Evolutionary conservation across 2,329 filamentous ascomycete species (phyloP), one percentile per base, ranked within the genome.

Genomic region (Geosmithia morbida): DNA sequence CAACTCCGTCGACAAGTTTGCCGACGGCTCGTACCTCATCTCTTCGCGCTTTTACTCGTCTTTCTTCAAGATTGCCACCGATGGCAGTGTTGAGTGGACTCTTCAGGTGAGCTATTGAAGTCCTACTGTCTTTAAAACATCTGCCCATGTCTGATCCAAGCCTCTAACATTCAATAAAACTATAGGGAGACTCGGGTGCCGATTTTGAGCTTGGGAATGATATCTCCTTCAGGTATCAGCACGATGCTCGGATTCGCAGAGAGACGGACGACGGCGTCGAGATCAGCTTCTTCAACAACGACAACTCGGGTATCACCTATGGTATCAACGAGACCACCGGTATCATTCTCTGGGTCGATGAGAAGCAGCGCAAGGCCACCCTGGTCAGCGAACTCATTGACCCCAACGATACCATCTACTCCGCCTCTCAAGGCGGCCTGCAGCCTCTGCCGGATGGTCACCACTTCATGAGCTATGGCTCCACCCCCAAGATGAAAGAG

Each of bases 231-330:
- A 66, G 67, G 10, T 76, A 67, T 55, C 74, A 77, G 54, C 73
- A 77, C 51, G 66, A 77, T 53, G 72, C 70, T 0, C 66, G 66
- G 45, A 74, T 54, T 43, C 57, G 60, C 19, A 41, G 41, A 8
- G 51, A 51, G 20, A 63, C 69, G 48, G 61, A 69, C 41, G 57
- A 54, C 2, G 63, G 67, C 2, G 61, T 72, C 46, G 74, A 74
- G 3, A 53, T 70, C 5, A 66, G 77, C 49, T 71, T 70, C 1
- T 60, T 78, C 41, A 77, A 70, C 54, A 73, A 78, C 54, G 78
- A 78, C 57, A 58, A 56, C 48, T 69, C 67, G 17, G 70, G 72
- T 49, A 68, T 64, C 13, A 68, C 61, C 41, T 69, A 71, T 54
- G 55, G 59, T 44, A 53, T 53, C 48, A 57, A 53, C 14, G 65